phyloP scores from a whole-genome alignment of 345 rosid species.

The Erysimum cheiranthoides region DNA sequence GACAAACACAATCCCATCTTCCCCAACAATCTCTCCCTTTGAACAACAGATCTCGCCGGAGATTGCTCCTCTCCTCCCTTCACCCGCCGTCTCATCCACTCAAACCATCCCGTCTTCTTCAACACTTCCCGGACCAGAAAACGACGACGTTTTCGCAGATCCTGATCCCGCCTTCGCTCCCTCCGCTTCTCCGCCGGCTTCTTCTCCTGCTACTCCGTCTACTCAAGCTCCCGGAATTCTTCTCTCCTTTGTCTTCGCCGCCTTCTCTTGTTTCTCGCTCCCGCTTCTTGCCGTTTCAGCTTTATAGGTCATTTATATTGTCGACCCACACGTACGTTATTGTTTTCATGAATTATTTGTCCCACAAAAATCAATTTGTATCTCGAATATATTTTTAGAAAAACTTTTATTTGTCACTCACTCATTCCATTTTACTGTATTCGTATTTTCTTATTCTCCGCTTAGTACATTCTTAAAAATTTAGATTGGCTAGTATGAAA shows the following conservation, averaged over 20 bases:
- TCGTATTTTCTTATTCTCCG: not conserved
- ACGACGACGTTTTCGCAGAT: constrained; percentile 40
- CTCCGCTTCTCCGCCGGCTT: constrained; percentile 50
- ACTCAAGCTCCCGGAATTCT: constrained; percentile 26
- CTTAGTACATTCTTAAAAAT: not conserved
- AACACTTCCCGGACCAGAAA: constrained; percentile 70
- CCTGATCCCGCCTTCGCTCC: constrained; percentile 64
- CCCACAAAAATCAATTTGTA: not conserved
- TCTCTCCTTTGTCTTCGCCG: constrained; percentile 12
- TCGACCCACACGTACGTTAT: constrained; percentile 18
- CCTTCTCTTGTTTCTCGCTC: constrained; percentile 38
- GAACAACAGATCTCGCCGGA: constrained; percentile 72
- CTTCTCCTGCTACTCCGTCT: constrained; percentile 48
- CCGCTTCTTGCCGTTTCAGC: constrained; percentile 32
- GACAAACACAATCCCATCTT: constrained; percentile 39
- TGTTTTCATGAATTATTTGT: constrained; percentile 28
- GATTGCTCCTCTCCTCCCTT: constrained; percentile 77
- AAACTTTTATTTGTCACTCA: not conserved
- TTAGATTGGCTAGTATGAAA: not conserved
- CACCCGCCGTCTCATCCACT: constrained; percentile 62
- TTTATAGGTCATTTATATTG: constrained; percentile 5
- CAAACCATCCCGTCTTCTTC: constrained; percentile 80
- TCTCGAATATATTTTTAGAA: constrained; percentile 20
- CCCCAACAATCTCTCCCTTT: constrained; percentile 53
- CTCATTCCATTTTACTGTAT: not conserved